Conservation (phyloP, 2,329 filamentous ascomycete genomes). For the Aspergillus versicolor region DNA sequence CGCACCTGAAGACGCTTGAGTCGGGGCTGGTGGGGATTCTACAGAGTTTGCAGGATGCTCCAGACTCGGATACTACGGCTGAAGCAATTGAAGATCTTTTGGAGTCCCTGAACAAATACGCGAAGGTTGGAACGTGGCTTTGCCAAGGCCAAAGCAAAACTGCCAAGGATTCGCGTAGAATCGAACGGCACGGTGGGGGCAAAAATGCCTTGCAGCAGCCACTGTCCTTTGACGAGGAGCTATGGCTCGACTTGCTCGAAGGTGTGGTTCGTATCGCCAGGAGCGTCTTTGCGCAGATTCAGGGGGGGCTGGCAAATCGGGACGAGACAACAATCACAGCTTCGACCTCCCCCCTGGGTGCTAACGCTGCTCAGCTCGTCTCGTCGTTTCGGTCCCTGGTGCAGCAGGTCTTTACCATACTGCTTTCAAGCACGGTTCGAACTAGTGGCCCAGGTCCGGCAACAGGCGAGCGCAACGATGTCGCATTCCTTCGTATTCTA, state of each 20-base stretch:
- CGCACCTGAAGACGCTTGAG: slow-evolving; percentile 76
- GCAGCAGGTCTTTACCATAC: slow-evolving; percentile 84
- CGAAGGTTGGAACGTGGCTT: slow-evolving; percentile 90
- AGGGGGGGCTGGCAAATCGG: slow-evolving; percentile 23
- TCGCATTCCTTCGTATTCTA: slow-evolving; percentile 85
- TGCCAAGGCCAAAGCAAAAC: slow-evolving; percentile 81
- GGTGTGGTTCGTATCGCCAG: slow-evolving; percentile 63
- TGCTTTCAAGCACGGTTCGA: slow-evolving; percentile 72
- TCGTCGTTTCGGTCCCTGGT: slow-evolving; percentile 73
- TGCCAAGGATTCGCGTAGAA: slow-evolving; percentile 34
- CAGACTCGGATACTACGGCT: slow-evolving; percentile 58
- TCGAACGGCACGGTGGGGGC: slow-evolving; percentile 34
- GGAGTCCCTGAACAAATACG: slow-evolving; percentile 80
- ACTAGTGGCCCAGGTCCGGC: slow-evolving; percentile 31
- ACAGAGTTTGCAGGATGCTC: slow-evolving; percentile 57
- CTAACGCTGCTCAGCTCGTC: slow-evolving; percentile 51
- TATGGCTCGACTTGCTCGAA: slow-evolving; percentile 68
- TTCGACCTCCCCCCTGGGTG: slow-evolving; percentile 15
- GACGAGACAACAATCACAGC: slow-evolving; percentile 20
- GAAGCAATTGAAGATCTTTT: slow-evolving; percentile 72
- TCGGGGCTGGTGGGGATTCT: slow-evolving; percentile 74
- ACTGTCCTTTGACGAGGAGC: slow-evolving; percentile 59
- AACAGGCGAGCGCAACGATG: slow-evolving; percentile 48
- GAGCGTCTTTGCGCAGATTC: slow-evolving; percentile 59
- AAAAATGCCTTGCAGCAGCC: slow-evolving; percentile 54